Evolutionary conservation across 2,329 filamentous ascomycete genomes (phyloP), one percentile per base, ranked within the genome.

Genomic region (Xylariaceae sp.): DNA sequence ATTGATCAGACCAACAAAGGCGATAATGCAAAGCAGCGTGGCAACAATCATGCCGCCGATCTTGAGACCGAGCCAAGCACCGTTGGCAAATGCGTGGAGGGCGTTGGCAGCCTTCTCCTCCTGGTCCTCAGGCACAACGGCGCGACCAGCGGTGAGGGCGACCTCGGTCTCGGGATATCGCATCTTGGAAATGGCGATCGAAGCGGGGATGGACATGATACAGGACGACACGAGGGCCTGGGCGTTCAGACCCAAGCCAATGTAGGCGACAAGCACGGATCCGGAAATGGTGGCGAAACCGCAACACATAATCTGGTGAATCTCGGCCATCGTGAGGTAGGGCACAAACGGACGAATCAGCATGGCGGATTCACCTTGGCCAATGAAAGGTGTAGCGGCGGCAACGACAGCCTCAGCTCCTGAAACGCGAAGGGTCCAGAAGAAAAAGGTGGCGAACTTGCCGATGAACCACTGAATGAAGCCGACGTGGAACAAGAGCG

Each of bases 161-260:
- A 92, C 86, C 65, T 95, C 88, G 3, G 82, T 85, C 70, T 95
- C 91, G 3, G 91, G 91, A 65, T 86, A 95, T 46, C 91, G 85
- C 58, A 95, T 76, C 71, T 95, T 95, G 53, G 86, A 92, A 50
- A 93, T 83, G 40, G 90, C 90, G 12, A 96, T 76, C 3, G 89
- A 94, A 1, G 90, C 90, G 0, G 91, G 91, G 53, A 95, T 95
- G 58, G 86, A 91, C 91, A 96, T 96, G 65, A 95, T 90, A 63
- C 90, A 95, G 6, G 87, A 91, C 2, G 88, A 95, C 22, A 95
- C 85, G 37, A 96, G 75, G 3, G 88, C 90, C 64, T 94, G 86
- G 1, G 87, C 75, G 65, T 90, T 93, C 44, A 95, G 75, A 33
- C 90, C 90, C 58, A 95, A 81, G 22, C 75, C 73, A 52, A 95